Evolutionary conservation across 1,139 yeast species (phyloP), one percentile per base, ranked within the genome.

Genomic region (Candida sanyaensis): DNA sequence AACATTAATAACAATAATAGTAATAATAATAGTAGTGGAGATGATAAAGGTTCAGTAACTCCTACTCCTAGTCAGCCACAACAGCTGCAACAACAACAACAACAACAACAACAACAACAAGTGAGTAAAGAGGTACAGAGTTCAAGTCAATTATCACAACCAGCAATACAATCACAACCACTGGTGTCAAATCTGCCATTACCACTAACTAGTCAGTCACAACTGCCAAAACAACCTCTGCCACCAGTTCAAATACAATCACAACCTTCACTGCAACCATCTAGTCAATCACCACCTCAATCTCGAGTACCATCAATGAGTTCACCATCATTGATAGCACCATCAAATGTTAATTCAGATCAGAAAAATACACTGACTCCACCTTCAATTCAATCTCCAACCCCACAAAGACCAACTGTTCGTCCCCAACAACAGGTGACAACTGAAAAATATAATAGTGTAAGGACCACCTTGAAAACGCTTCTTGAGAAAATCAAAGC

Each of bases 401-500:
- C 41, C 2, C 52, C 49, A 36, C 51, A 49, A 39, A 50, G 44
- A 28, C 45, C 43, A 36, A 49, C 47, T 31, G 7, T 37, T 24
- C n/a, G 43, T 6, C 26, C 45, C 21, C 46, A 46, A 10, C 50
- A 48, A 37, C 51, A 51, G 36, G 73, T 71, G 5, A 71, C 78
- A 0, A 61, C 71, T 11, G 78, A 75, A 50, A 65, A 69, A 40
- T 75, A 71, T 58, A 72, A 73, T 48, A 72, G 68, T 45, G 73
- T 74, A n/a, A 68, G 70, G 44, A 63, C 64, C 7, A 60, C 71
- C 31, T 59, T 75, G 30, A 65, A 62, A 41, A 81, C 75, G 43
- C 72, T 78, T 48, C 77, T 75, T 44, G 68, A 75, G 33, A 79
- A 75, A 51, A 60, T 66, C 24, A 63, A 65, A 43, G 59, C 54